Base-by-base conservation (phyloP, 768 basidiomycete species). In the Calocybe cyanea region DNA sequence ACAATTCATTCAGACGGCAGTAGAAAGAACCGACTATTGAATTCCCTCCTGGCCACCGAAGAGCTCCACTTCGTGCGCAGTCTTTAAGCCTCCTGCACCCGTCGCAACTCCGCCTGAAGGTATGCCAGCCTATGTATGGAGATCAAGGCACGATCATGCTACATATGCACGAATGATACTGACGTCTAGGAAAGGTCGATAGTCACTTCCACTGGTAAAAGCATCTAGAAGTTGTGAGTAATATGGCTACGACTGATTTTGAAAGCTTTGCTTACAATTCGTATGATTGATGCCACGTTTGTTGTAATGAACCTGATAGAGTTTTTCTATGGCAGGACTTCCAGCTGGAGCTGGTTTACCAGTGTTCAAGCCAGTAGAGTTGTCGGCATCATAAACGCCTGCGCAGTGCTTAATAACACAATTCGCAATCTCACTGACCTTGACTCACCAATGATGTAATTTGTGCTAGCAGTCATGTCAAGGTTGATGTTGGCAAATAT, bases 401-500 rank as follows among this genome's bases (percentile, higher is more conserved):
- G 23, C 3, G 21, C 15, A 43, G 59, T 59, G n/a, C 11, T 28
- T 28, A 28, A 11, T 28, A 28, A 28, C 25, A 28, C 11, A n/a
- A 28, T 28, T 6, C 25, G 25, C 11, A 6, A n/a, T 28, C 11
- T 28, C 25, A 11, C 5, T 11, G 25, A 28, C 11, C 21, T 15
- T 6, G 13, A 18, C 43, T 40, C 14, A 44, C 45, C 46, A n/a
- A 48, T 48, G 20, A 52, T 48, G 25, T 52, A 58, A 45, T 65
- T 65, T 32, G 63, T 58, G 9, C 63, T 63, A n/a, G 64, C 64
- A 24, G 62, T 57, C 64, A 66, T 66, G 48, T 66, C 64, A 43
- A 66, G 60, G 55, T 66, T 64, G 52, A 64, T 62, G 48, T 66
- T 63, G 15, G 63, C 58, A n/a, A 61, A 62, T 20, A 64, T 60